Base-by-base conservation (phyloP, 495 filamentous ascomycete species). In the Penicillium cataractarum region DNA sequence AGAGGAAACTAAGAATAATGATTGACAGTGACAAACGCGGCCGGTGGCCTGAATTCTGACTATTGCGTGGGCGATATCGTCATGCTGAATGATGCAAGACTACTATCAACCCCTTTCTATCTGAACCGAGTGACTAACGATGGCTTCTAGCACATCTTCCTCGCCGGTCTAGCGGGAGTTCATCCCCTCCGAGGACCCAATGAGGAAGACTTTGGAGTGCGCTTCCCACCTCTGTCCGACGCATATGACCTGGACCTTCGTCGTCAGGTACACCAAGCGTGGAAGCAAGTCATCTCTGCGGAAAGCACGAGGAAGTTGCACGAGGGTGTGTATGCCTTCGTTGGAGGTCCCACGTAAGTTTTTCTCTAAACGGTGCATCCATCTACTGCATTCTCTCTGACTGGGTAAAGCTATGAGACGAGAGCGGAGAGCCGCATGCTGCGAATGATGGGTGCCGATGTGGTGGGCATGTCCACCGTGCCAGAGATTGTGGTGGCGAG, bases 401-500 rank as follows among this genome's bases (percentile, higher is more conserved):
- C 66, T 10, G 19, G 22, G n/a, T 9, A 44, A 37, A 89, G 86
- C 55, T 91, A 90, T 72, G 90, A 92, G 68, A 92, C 90, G 1
- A 81, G 90, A 62, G 88, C 90, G 13, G 90, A 93, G 70, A 92
- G 90, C 64, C 84, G 90, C 21, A 86, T 92, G 84, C 81, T 93
- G 60, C 81, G 79, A 29, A 75, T 71, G 35, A 71, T 91, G 15
- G 89, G 89, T 8, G 89, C 88, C 27, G 89, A 92, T 72, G 73
- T 92, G 19, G 90, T 92, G 4, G 90, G 89, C 9, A 92, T 92
- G 90, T 90, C 87, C 19, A 92, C 89, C 6, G 87, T 92, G 17
- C 90, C 90, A 12, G 90, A 93, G 69, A 87, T 92, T 42, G 82
- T 92, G 53, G 86, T 89, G 19, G 90, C 90, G 15, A 81, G 90